Percentiles rank a stretch among this genome's conserved stretches.
These are phyloP conservation scores for Psilocybe cyanescens DNA, from an alignment of 768 basidiomycete species.

Conservation along the genomic window DNA sequence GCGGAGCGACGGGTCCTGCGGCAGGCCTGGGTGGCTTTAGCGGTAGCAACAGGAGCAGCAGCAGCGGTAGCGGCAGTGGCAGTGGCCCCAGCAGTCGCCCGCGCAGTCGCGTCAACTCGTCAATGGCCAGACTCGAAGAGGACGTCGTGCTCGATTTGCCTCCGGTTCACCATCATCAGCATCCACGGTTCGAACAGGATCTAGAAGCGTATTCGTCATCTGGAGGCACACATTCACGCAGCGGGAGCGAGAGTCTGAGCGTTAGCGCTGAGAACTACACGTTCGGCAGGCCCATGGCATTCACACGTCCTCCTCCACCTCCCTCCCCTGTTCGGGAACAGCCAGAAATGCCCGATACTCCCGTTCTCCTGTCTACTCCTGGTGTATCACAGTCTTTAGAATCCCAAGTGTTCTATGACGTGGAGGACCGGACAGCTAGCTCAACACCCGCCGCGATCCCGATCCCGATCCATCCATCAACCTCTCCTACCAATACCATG, in stretches of 20 bases:
- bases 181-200: slow-evolving; percentile 16
- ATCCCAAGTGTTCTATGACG: not conserved
- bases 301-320: slow-evolving; percentile 29
- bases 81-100: slow-evolving; percentile 18
- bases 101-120: slow-evolving; percentile 64
- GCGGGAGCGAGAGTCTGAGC: slow-evolving; percentile 55
- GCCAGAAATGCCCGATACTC: slow-evolving; percentile 19
- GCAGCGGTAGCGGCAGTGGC: slow-evolving; percentile 10
- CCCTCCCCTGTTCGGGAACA: slow-evolving; percentile 24
- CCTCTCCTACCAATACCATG: not conserved
- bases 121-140: slow-evolving; percentile 70
- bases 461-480: slow-evolving; percentile 4
- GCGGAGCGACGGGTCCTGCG: slow-evolving; percentile 28
- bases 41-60: not conserved
- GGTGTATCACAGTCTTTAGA: not conserved
- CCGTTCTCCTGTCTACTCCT: slow-evolving; percentile 7
- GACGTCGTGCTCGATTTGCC: slow-evolving; percentile 34
- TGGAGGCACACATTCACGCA: slow-evolving; percentile 45
- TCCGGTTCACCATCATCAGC: slow-evolving; percentile 9
- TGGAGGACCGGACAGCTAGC: not conserved
- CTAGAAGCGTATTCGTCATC: slow-evolving; percentile 34
- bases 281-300: slow-evolving; percentile 65
- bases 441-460: slow-evolving; percentile 1
- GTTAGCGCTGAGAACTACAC: slow-evolving; percentile 71
- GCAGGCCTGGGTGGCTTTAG: slow-evolving; percentile 20